Conservation (phyloP, 805 yeast species). For the Yamadazyma philogaea region DNA sequence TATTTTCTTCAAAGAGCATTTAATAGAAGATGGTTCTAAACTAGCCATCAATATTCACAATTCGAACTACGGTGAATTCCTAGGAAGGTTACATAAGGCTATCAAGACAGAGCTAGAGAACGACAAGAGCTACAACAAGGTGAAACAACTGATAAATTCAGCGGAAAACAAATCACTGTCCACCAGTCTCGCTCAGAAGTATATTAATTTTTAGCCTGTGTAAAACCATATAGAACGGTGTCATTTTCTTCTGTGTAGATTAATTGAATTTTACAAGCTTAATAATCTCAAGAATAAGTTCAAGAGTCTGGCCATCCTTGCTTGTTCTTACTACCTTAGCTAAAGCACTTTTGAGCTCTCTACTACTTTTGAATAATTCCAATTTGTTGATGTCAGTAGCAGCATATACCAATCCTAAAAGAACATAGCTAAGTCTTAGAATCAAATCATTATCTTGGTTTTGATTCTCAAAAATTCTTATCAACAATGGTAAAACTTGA, state of each 20-base stretch:
- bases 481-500: conserved; percentile 19
- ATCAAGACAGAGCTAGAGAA: conserved; percentile 52
- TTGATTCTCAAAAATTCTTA: conserved; percentile 25
- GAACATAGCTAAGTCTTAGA: conserved; percentile 23
- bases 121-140: conserved; percentile 33
- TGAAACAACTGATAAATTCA: conserved; percentile 25
- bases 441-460: conserved; percentile 23
- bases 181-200: conserved; percentile 39
- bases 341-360: conserved; percentile 7
- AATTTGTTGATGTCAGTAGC: conserved; percentile 7
- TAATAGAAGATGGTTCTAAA: conserved; percentile 70
- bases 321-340: not conserved
- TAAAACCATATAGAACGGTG: not conserved
- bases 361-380: conserved; percentile 1
- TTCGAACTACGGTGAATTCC: conserved; percentile 60
- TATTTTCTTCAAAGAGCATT: conserved; percentile 46
- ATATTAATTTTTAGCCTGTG: conserved; percentile 29
- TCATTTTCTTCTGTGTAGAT: no score
- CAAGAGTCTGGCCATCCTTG: conserved; percentile 9
- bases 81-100: conserved; percentile 64
- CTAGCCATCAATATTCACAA: conserved; percentile 31
- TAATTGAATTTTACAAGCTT: conserved; percentile 9
- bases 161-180: conserved; percentile 26
- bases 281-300: conserved; percentile 14
- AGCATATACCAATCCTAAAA: conserved; percentile 13